A percentile compares a stretch with the other conserved stretches of the same genome.
These are phyloP conservation scores for Rhizophagus sp. DNA, from an alignment of 192 early-diverging fungal genomes.

Conservation along the genomic window DNA sequence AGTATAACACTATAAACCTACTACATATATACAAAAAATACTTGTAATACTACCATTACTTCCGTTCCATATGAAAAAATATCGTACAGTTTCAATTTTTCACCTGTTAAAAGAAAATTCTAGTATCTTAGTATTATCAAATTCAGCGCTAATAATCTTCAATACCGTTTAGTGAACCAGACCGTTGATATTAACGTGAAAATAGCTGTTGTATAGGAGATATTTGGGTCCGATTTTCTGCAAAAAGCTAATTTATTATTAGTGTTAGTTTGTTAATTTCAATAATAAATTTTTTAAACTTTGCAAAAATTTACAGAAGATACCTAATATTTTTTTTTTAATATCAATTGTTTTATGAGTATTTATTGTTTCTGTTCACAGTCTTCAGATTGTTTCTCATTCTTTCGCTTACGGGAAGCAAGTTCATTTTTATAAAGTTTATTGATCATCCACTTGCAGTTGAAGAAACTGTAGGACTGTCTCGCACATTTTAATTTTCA, in stretches of 20 bases:
- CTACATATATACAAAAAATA: no score
- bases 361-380: background rate
- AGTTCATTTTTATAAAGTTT: background rate
- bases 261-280: background rate
- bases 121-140: background rate
- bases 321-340: conserved; percentile 1
- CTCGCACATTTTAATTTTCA: no score
- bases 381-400: background rate
- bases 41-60: no score
- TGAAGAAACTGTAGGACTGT: background rate
- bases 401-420: background rate
- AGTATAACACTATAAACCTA: no score
- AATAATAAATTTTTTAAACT: background rate
- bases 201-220: background rate
- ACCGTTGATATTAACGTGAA: background rate
- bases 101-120: no score
- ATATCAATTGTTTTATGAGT: background rate
- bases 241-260: background rate
- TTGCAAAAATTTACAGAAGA: background rate
- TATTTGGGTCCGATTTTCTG: background rate
- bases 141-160: background rate
- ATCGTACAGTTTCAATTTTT: no score
- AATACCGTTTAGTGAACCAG: background rate
- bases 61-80: no score
- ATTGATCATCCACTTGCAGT: background rate